Base-by-base conservation (phyloP, 495 filamentous ascomycete genomes). In the Tuber melanosporum region DNA sequence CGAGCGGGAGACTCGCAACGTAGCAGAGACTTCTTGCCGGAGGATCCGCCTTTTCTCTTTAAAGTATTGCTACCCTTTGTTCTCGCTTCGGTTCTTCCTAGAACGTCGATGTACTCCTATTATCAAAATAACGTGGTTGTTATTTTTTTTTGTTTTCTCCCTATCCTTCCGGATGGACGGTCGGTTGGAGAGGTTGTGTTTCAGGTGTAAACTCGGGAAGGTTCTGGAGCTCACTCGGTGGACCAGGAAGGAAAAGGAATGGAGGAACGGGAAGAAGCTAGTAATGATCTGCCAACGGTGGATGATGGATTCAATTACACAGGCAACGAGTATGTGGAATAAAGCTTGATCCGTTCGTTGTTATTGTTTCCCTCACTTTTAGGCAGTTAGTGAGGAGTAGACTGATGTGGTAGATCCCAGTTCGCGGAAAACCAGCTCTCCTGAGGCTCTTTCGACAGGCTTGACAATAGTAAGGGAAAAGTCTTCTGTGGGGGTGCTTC, bases 341-440 rank as follows among this genome's bases (percentile, higher is more conserved):
- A 45, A 36, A 36, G 41, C 57, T 39, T 71, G 43, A 26, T 80
- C n/a, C 14, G 26, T 66, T 32, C 57, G 57, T 36, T 36, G 57
- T 41, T 26, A 62, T 12, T 52, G 52, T 80, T 73, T 70, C 74
- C 77, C 47, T 70, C 70, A 71, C 39, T 72, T 66, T 15, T 42
- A 43, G 73, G 42, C 43, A 3, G 57, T 76, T 71, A 71, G 71
- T 71, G 73, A 71, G 73, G 70, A 71, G 57, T 12, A 36, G 57
- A 71, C 74, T 80, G 73, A 80, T 79, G 78, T 76, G 78, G 71
- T 73, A 80, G 77, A 80, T 71, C 41, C 71, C 32, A 75, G 78
- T 79, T 80, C 62, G 77, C 71, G 74, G 77, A 73, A 71, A 39
- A 71, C 39, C 73, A 73, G 52, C 45, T 76, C 57, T 66, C 26